phyloP scores from a whole-genome alignment of 202 grass and related monocot genomes.

The Digitaria exilis region DNA sequence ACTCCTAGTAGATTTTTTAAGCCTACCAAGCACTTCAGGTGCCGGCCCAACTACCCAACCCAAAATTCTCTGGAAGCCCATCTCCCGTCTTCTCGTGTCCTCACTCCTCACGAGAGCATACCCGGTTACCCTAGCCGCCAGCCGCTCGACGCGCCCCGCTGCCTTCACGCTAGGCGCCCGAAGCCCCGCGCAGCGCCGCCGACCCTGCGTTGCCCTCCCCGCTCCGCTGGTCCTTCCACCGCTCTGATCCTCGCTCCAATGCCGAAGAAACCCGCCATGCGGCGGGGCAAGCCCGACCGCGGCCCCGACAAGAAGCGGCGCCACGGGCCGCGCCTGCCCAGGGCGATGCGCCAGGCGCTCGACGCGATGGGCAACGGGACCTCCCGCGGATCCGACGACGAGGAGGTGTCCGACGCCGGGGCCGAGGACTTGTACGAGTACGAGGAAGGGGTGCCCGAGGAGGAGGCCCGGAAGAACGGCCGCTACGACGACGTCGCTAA shows the following conservation, averaged over 20 bases:
- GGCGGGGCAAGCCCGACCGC: neutral
- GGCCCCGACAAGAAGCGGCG: constrained; percentile 22
- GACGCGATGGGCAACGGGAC: constrained; percentile 44
- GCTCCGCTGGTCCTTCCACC: neutral
- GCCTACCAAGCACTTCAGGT: too few relatives aligned
- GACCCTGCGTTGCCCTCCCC: neutral
- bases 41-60: too few relatives aligned
- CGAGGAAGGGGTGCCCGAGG: constrained; percentile 73
- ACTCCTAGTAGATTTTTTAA: too few relatives aligned
- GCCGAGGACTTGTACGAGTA: constrained; percentile 76
- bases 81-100: too few relatives aligned
- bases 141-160: neutral
- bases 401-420: constrained; percentile 28
- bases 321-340: constrained; percentile 61
- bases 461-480: constrained; percentile 85
- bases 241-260: neutral
- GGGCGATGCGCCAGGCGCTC: constrained; percentile 56
- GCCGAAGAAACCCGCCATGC: neutral
- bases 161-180: too few relatives aligned
- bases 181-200: neutral
- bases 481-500: constrained; percentile 83
- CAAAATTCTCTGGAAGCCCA: too few relatives aligned
- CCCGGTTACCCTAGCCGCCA: neutral
- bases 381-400: constrained; percentile 41
- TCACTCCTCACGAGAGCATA: too few relatives aligned